Conservation (phyloP, 257 asterid genomes). For the Nicotiana tomentosiformis region DNA sequence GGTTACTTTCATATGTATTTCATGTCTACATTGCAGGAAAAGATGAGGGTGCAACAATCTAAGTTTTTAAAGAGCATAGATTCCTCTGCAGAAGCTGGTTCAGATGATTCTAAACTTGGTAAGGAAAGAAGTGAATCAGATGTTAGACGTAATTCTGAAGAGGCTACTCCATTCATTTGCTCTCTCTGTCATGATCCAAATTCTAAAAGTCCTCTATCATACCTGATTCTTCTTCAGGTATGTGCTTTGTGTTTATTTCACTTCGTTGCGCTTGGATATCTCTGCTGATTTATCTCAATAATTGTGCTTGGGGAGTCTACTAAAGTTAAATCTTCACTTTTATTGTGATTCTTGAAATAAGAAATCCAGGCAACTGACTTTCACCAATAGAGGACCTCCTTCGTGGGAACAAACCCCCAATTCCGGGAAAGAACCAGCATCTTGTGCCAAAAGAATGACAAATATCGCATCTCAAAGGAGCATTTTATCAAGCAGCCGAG, state of each 20-base stretch:
- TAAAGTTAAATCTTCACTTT: slow-evolving; percentile 6
- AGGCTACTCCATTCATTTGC: slow-evolving; percentile 60
- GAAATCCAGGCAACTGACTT: slow-evolving; percentile 91
- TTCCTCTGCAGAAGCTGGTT: slow-evolving; percentile 49
- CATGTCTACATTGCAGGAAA: slow-evolving; percentile 51
- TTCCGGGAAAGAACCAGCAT: slow-evolving; percentile 49
- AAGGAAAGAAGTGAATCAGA: slow-evolving; percentile 44
- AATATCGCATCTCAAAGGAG: slow-evolving; percentile 26
- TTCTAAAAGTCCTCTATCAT: slow-evolving; percentile 74
- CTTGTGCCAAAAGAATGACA: slow-evolving; percentile 20
- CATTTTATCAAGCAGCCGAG: slow-evolving; percentile 26
- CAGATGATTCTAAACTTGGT: slow-evolving; percentile 45
- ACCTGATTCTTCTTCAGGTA: slow-evolving; percentile 93
- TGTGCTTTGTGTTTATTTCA: slow-evolving; percentile 5
- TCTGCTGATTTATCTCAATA: background rate
- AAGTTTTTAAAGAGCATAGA: slow-evolving; percentile 70
- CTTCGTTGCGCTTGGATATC: background rate
- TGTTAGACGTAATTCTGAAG: slow-evolving; percentile 32
- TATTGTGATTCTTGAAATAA: slow-evolving; percentile 34
- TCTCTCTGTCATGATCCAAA: slow-evolving; percentile 85
- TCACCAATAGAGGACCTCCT: slow-evolving; percentile 60
- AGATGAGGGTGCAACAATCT: slow-evolving; percentile 85
- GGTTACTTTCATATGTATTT: slow-evolving; percentile 10
- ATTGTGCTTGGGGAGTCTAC: slow-evolving; percentile 10
- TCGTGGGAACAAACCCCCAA: slow-evolving; percentile 63